Percentiles rank a stretch among this genome's conserved stretches.
phyloP scores from a whole-genome alignment of 495 filamentous ascomycete genomes.

The Paragyromitra xinjiangensis region DNA sequence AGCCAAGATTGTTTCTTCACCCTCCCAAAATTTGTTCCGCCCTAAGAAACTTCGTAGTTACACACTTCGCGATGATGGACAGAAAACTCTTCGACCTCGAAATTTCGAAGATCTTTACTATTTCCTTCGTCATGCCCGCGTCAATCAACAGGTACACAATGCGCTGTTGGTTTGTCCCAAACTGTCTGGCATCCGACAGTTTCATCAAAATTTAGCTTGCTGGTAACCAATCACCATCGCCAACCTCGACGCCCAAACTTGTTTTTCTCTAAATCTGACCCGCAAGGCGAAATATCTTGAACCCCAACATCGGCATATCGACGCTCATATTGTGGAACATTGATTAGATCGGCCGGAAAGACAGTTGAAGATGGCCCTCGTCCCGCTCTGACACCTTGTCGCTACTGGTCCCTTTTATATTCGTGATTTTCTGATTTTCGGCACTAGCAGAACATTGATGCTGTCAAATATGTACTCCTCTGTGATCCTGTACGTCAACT shows the following conservation, averaged over 20 bases:
- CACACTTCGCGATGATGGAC: conserved; percentile 13
- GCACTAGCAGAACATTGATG: not conserved
- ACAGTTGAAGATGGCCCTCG: conserved; percentile 6
- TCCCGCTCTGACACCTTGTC: not conserved
- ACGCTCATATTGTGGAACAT: not conserved
- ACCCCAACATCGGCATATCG: conserved; percentile 6
- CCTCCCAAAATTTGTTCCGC: not conserved
- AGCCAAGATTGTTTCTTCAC: not conserved
- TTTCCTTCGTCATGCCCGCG: conserved; percentile 27
- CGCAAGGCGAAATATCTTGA: conserved; percentile 16
- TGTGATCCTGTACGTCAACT: conserved; percentile 15
- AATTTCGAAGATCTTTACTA: conserved; percentile 37
- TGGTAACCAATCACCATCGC: conserved; percentile 28
- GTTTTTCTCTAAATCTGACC: conserved; percentile 29
- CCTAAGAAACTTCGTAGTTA: conserved; percentile 22
- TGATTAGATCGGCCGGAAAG: not conserved
- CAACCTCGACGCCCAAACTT: conserved; percentile 34
- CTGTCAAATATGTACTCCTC: conserved; percentile 2
- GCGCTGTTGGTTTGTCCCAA: conserved; percentile 34
- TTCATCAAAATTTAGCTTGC: conserved; percentile 26
- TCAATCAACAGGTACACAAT: conserved; percentile 32
- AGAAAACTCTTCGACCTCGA: conserved; percentile 10
- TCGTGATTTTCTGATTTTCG: not conserved
- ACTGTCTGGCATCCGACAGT: conserved; percentile 27
- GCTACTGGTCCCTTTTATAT: not conserved